phyloP scores from a whole-genome alignment of 306 rosid genomes.

The Prunus salicina region DNA sequence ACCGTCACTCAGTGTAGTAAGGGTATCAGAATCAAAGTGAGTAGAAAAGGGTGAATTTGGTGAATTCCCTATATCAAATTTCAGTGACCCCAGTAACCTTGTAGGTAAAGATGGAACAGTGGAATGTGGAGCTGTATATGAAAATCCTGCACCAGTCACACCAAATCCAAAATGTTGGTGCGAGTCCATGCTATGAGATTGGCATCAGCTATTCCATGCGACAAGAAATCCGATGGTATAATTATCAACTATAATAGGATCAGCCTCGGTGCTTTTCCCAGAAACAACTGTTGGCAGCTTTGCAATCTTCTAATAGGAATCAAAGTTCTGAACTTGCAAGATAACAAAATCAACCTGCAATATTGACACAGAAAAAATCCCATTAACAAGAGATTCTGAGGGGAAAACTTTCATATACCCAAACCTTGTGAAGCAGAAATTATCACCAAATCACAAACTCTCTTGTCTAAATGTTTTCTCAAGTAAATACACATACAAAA shows the following conservation, averaged over 20 bases:
- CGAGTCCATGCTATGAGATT: conserved; percentile 66
- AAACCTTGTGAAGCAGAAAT: background rate
- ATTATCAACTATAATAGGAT: conserved; percentile 20
- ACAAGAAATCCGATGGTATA: conserved; percentile 1
- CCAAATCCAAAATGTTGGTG: conserved; percentile 54
- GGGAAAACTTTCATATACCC: background rate
- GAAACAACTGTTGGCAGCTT: background rate
- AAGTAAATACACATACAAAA: background rate
- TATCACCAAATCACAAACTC: background rate
- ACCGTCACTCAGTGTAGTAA: conserved; percentile 52
- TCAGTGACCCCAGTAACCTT: conserved; percentile 58
- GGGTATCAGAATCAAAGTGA: conserved; percentile 57
- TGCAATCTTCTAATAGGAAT: background rate
- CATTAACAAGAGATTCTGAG: background rate
- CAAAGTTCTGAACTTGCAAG: conserved; percentile 10
- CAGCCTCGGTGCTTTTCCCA: conserved; percentile 8
- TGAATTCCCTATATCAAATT: conserved; percentile 58
- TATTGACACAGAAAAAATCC: conserved; percentile 12
- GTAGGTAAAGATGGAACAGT: conserved; percentile 50
- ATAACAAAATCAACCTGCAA: conserved; percentile 38
- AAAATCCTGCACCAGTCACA: conserved; percentile 49
- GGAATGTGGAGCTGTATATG: conserved; percentile 54
- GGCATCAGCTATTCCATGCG: conserved; percentile 35
- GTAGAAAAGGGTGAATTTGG: conserved; percentile 59
- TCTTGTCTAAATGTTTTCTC: background rate